Evolutionary conservation across 495 filamentous ascomycete species (phyloP).

Genomic region (Amorphotheca resinae): DNA sequence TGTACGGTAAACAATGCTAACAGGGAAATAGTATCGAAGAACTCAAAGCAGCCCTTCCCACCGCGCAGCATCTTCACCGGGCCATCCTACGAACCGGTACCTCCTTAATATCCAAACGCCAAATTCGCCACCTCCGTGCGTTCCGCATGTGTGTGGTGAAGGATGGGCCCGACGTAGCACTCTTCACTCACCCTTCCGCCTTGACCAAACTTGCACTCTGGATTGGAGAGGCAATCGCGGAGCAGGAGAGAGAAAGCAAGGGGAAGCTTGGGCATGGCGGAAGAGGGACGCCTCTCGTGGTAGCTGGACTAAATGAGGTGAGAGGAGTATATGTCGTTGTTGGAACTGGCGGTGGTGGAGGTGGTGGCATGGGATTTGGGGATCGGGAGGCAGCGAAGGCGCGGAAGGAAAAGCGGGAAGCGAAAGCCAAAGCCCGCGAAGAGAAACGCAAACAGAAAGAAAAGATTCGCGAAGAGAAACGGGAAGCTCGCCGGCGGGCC

Average conservation of each 20-base stretch:
- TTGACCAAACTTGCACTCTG: conserved; percentile 86
- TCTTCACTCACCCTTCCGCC: conserved; percentile 86
- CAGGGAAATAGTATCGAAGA: conserved; percentile 45
- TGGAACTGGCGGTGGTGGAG: conserved; percentile 65
- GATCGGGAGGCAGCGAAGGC: conserved; percentile 53
- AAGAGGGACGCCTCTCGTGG: conserved; percentile 71
- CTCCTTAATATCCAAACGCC: conserved; percentile 78
- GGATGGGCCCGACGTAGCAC: conserved; percentile 76
- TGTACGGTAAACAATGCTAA: conserved; percentile 1
- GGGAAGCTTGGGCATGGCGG: conserved; percentile 57
- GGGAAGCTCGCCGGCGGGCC: conserved; percentile 28
- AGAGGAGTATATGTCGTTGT: conserved; percentile 86
- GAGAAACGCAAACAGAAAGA: conserved; percentile 44
- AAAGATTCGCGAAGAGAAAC: conserved; percentile 50
- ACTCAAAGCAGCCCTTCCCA: conserved; percentile 64
- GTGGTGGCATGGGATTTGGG: conserved; percentile 28
- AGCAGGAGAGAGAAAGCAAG: conserved; percentile 66
- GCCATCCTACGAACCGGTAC: conserved; percentile 92
- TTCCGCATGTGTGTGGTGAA: conserved; percentile 95
- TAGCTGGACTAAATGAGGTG: conserved; percentile 78
- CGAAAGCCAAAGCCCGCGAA: conserved; percentile 47
- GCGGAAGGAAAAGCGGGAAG: conserved; percentile 44
- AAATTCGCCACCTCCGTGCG: conserved; percentile 79
- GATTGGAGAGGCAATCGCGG: conserved; percentile 85
- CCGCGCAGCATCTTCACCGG: conserved; percentile 76